Evolutionary conservation across 139 green algal species (phyloP).

Genomic region (Monoraphidium neglectum): DNA sequence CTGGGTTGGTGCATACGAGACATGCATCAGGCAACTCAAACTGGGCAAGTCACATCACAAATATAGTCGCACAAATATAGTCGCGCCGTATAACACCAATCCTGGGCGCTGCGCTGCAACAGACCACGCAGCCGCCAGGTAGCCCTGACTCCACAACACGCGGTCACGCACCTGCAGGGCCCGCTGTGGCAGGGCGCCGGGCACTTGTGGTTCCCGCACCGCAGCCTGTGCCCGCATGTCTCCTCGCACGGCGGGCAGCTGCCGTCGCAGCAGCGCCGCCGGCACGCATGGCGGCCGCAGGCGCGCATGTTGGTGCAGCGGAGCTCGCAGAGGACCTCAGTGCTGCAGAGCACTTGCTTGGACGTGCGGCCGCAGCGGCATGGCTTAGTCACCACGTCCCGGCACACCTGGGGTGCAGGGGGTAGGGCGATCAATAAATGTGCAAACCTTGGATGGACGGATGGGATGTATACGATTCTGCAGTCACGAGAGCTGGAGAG

Average conservation of each 20-base stretch:
- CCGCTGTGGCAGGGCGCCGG: constrained; percentile 75
- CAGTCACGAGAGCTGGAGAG: too few species aligned
- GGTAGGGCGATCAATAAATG: neutral
- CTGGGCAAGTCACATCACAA: neutral
- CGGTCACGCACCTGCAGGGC: constrained; percentile 52
- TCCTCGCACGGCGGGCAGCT: constrained; percentile 85
- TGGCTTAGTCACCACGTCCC: constrained; percentile 41
- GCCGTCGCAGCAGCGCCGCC: constrained; percentile 77
- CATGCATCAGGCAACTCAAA: too few species aligned
- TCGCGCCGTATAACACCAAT: neutral
- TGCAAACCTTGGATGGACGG: too few species aligned
- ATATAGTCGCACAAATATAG: neutral
- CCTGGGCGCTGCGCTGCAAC: neutral
- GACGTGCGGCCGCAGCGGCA: constrained; percentile 46
- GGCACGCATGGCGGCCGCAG: constrained; percentile 80
- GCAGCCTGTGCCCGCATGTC: constrained; percentile 68
- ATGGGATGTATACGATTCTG: too few species aligned
- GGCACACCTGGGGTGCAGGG: constrained; percentile 37
- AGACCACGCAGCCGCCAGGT: neutral
- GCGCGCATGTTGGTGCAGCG: constrained; percentile 58
- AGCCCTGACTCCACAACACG: too few species aligned
- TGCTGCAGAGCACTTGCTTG: constrained; percentile 50
- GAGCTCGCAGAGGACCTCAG: constrained; percentile 72
- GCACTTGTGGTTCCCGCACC: constrained; percentile 86
- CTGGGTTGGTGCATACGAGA: neutral